phyloP scores from a whole-genome alignment of 345 rosid species.

The Mangifera indica region DNA sequence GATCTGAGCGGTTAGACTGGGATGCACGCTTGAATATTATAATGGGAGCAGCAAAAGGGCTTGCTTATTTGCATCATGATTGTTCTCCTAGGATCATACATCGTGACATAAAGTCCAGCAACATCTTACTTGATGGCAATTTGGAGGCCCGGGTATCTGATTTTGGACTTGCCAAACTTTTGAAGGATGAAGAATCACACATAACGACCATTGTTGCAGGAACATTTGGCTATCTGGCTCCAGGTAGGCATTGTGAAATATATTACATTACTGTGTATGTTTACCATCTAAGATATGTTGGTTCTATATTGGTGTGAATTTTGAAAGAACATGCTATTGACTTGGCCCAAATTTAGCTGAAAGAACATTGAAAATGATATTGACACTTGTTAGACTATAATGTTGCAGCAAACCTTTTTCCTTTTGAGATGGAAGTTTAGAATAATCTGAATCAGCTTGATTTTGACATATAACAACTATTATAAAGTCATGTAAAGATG shows the following conservation, averaged over 20 bases:
- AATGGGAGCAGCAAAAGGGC: conserved; percentile 96
- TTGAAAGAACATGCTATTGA: not conserved
- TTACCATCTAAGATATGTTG: conserved; percentile 10
- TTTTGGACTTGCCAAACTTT: conserved; percentile 94
- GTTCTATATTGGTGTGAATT: conserved; percentile 2
- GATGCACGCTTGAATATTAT: conserved; percentile 88
- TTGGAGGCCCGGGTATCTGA: conserved; percentile 98
- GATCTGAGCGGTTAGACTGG: conserved; percentile 90
- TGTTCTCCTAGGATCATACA: conserved; percentile 99
- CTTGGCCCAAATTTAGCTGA: not conserved
- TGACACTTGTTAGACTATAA: not conserved
- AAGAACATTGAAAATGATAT: conserved; percentile 5
- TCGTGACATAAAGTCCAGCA: conserved; percentile 97
- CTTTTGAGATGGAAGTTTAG: not conserved
- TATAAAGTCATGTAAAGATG: not conserved
- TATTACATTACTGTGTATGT: not conserved
- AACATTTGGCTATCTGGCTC: conserved; percentile 98
- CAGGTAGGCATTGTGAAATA: conserved; percentile 53
- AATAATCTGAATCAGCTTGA: not conserved
- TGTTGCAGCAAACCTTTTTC: not conserved
- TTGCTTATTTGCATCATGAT: conserved; percentile 96
- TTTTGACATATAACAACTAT: not conserved
- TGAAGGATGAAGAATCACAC: conserved; percentile 95
- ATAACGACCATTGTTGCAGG: conserved; percentile 99
- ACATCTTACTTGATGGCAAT: conserved; percentile 94